Evolutionary conservation across 345 rosid genomes (phyloP), one percentile per base, ranked within the genome.

Genomic region (Rhizophora mangle): DNA sequence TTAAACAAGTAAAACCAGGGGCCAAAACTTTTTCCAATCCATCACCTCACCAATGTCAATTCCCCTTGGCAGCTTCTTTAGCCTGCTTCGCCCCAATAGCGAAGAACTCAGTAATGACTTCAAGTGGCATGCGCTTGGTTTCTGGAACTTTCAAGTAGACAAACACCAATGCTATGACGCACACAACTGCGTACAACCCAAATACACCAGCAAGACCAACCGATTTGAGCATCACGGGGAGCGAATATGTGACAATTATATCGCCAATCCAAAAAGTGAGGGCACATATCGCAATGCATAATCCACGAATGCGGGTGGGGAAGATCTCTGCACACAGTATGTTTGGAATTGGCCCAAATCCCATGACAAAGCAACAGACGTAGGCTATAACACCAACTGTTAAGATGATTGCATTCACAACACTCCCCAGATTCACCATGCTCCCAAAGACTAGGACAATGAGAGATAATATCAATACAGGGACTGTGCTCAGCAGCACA

Each of bases 121-220:
- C 98, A 65, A 94, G 96, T 8, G 97, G 99, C 99, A 95, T 95
- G 58, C 96, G 96, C 69, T 92, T 92, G 63, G 97, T 92, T 82
- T 95, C 97, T 1, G 99, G 97, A 26, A 92, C 93, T 81, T 88
- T 86, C 60, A 83, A 57, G 88, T 72, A 95, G 63, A 95, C 91
- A 52, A 92, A 95, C 36, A 70, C 84, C 84, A 86, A 84, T 0
- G 97, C 76, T 64, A 95, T 63, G 69, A 86, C 43, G 78, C 96
- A 95, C 2, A 88, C 89, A 2, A 87, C 59, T 0, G 93, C 87
- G 20, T 88, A 95, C 79, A 86, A 39, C 36, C 99, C 97, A 29
- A 95, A 92, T 21, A 86, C 90, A 65, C 99, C 96, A 1, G 89
- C 92, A 3, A 95, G 83, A 34, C 99, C 96, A 2, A 87, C 63